These are phyloP conservation scores for Penicillium verrucosum DNA, from an alignment of 2,329 filamentous ascomycete genomes.

Conservation along the genomic window DNA sequence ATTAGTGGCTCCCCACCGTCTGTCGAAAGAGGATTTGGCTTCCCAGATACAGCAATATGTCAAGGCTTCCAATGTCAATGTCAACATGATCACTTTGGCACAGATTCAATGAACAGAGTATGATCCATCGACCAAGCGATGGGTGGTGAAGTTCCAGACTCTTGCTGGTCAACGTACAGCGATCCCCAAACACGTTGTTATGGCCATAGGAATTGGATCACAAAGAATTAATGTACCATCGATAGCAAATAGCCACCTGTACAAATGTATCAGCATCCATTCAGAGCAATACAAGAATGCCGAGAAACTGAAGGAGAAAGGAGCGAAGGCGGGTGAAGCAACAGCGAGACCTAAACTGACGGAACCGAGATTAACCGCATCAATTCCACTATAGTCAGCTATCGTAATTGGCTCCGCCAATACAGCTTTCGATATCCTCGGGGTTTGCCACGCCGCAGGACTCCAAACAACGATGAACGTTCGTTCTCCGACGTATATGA, in stretches of 20 bases:
- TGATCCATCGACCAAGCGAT: background rate
- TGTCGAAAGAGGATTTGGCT: background rate
- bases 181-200: background rate
- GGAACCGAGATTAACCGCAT: background rate
- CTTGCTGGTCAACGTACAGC: background rate
- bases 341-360: background rate
- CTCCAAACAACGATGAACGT: constrained; percentile 47
- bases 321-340: background rate
- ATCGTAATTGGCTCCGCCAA: constrained; percentile 49
- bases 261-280: background rate
- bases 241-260: background rate
- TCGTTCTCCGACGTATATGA: constrained; percentile 39
- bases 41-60: background rate
- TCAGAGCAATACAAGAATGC: background rate
- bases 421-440: constrained; percentile 47
- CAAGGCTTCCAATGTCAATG: background rate
- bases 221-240: background rate
- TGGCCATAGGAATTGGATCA: background rate
- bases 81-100: background rate
- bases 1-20: background rate
- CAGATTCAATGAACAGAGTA: background rate
- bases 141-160: background rate
- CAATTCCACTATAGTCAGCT: constrained; percentile 32
- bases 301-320: background rate
- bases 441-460: constrained; percentile 45